phyloP scores from a whole-genome alignment of 2,329 filamentous ascomycete species.

The Sphaceloma murrayae region DNA sequence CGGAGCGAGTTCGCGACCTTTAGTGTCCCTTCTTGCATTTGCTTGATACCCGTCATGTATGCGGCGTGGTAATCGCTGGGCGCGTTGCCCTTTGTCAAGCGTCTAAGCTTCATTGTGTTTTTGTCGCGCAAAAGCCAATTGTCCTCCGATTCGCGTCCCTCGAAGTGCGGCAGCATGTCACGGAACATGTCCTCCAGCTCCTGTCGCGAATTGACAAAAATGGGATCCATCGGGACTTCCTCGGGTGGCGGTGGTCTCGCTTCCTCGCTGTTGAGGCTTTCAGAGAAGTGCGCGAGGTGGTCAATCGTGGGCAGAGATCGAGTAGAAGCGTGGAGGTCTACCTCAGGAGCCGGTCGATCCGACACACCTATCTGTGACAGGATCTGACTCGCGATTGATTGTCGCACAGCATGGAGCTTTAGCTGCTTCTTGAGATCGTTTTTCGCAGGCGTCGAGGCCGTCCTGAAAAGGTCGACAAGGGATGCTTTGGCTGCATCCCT shows the following conservation, averaged over 20 bases:
- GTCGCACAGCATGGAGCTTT: constrained; percentile 72
- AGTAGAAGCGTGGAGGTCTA: constrained; percentile 34
- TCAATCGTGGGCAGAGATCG: constrained; percentile 33
- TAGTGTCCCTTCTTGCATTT: constrained; percentile 74
- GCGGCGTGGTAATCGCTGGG: constrained; percentile 62
- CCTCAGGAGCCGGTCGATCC: constrained; percentile 24
- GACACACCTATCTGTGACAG: constrained; percentile 59
- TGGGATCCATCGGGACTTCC: constrained; percentile 62
- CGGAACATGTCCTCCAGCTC: constrained; percentile 83
- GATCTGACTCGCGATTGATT: constrained; percentile 75
- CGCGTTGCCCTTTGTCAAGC: constrained; percentile 74
- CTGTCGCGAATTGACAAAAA: constrained; percentile 72
- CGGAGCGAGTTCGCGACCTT: constrained; percentile 75
- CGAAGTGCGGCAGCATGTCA: constrained; percentile 72
- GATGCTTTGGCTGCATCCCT: constrained; percentile 74
- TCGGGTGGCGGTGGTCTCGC: constrained; percentile 52
- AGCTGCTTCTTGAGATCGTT: constrained; percentile 82
- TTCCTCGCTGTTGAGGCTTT: constrained; percentile 40
- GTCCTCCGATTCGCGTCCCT: constrained; percentile 78
- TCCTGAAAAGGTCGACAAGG: constrained; percentile 81
- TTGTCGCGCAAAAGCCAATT: constrained; percentile 89
- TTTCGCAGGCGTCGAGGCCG: constrained; percentile 49
- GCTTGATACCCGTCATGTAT: constrained; percentile 62
- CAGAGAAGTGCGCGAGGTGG: constrained; percentile 36
- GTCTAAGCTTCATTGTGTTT: constrained; percentile 63